These are phyloP conservation scores for Herpetomonas samuelpessoai DNA, from an alignment of 208 protist genomes.

Conservation along the genomic window DNA sequence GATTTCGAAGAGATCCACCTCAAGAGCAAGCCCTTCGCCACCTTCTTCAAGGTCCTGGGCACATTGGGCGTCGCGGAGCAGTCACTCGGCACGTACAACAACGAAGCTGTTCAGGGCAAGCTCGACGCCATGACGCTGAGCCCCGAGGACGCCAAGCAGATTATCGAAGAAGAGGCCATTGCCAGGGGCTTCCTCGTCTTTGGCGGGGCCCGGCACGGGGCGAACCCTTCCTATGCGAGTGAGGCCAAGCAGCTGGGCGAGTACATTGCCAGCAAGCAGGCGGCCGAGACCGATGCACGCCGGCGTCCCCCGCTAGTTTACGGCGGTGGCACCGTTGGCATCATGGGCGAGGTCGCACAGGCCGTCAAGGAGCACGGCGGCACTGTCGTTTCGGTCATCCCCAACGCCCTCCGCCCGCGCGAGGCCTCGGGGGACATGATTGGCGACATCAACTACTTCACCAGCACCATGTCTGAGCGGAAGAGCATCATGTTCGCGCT, in stretches of 20 bases:
- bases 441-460: conserved; percentile 56
- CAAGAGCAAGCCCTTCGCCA: conserved; percentile 30
- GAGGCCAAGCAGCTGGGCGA: conserved; percentile 44
- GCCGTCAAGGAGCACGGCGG: conserved; percentile 25
- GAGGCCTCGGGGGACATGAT: conserved; percentile 60
- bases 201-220: conserved; percentile 45
- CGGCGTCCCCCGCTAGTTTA: conserved; percentile 56
- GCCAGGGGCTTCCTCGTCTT: conserved; percentile 77
- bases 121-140: conserved; percentile 12
- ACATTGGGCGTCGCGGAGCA: conserved; percentile 27
- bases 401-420: conserved; percentile 37
- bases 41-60: conserved; percentile 26
- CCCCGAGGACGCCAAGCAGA: conserved; percentile 12
- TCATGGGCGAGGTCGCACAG: conserved; percentile 74
- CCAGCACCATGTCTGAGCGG: conserved; percentile 76
- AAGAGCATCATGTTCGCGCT: conserved; percentile 86
- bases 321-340: conserved; percentile 70
- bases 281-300: background rate
- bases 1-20: conserved; percentile 44
- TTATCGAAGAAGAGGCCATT: conserved; percentile 9
- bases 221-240: conserved; percentile 31
- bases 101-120: conserved; percentile 9
- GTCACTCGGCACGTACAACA: conserved; percentile 21
- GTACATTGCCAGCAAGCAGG: conserved; percentile 25
- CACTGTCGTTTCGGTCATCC: conserved; percentile 62